These are phyloP conservation scores for Microstroma glucosiphilum DNA, from an alignment of 1,284 basidiomycete genomes.

Conservation along the genomic window DNA sequence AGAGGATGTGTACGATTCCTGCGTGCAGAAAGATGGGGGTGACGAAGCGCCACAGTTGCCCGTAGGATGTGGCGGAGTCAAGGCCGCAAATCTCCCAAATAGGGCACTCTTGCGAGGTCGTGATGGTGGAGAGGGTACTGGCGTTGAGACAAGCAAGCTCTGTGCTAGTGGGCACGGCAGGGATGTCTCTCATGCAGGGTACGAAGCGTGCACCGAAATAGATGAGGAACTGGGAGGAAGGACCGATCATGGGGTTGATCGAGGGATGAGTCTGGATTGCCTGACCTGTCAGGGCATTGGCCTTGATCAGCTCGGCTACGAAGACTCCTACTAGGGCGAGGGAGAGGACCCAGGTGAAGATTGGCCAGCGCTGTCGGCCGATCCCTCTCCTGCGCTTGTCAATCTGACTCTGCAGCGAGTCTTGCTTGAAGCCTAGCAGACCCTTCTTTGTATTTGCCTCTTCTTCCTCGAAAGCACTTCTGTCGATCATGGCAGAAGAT, in stretches of 20 bases:
- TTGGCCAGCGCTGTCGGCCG: slow-evolving; percentile 71
- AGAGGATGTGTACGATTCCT: slow-evolving; percentile 70
- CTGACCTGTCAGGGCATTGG: slow-evolving; percentile 42
- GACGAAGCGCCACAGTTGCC: slow-evolving; percentile 76
- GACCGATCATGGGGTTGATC: slow-evolving; percentile 88
- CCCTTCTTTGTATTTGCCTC: slow-evolving; percentile 16
- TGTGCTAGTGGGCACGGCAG: slow-evolving; percentile 54
- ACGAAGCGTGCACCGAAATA: slow-evolving; percentile 83
- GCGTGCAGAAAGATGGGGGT: slow-evolving; percentile 70
- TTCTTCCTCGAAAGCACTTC: slow-evolving; percentile 5
- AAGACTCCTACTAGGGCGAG: slow-evolving; percentile 59
- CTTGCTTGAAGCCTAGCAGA: slow-evolving; percentile 19
- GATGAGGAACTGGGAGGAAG: slow-evolving; percentile 75
- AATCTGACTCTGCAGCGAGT: slow-evolving; percentile 41
- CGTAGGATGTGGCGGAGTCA: slow-evolving; percentile 59
- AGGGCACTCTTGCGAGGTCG: slow-evolving; percentile 58
- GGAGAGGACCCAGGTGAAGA: slow-evolving; percentile 57
- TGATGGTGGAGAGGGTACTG: slow-evolving; percentile 50
- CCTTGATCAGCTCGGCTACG: slow-evolving; percentile 44
- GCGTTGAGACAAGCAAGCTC: slow-evolving; percentile 65
- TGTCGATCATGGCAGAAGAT: not conserved
- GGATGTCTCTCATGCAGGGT: slow-evolving; percentile 67
- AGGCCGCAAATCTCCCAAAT: slow-evolving; percentile 81
- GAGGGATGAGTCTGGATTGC: slow-evolving; percentile 58
- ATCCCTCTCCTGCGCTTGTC: slow-evolving; percentile 62